These are phyloP conservation scores for Cyberlindnera bimundalis DNA, from an alignment of 805 yeast genomes.

Conservation along the genomic window DNA sequence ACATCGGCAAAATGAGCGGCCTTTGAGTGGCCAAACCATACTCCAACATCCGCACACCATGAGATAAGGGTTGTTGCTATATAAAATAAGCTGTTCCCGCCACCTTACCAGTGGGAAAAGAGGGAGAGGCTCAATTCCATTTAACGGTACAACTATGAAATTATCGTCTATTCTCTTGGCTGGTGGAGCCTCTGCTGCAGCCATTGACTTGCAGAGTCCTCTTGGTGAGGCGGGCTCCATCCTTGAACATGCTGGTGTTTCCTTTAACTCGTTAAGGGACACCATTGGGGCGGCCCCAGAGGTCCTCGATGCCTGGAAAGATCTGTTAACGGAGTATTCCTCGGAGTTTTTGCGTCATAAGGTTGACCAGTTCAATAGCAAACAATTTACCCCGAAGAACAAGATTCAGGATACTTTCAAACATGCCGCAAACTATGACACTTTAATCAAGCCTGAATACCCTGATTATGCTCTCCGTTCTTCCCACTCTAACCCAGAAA, in stretches of 20 bases:
- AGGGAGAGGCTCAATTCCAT: too few relatives aligned
- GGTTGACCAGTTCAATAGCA: conserved; percentile 13
- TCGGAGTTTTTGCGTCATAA: conserved; percentile 10
- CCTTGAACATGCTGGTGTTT: conserved; percentile 11
- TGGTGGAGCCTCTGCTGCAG: conserved; percentile 12
- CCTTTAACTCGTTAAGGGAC: conserved; percentile 7
- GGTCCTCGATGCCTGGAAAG: conserved; percentile 29
- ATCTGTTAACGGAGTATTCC: conserved; percentile 31
- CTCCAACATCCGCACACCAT: not conserved
- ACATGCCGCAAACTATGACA: conserved; percentile 7
- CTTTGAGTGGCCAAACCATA: conserved; percentile 3
- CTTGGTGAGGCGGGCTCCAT: conserved; percentile 8
- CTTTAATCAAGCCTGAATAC: conserved; percentile 7
- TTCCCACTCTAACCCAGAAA: conserved; percentile 33
- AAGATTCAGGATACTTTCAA: conserved; percentile 12
- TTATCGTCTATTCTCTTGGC: conserved; percentile 5
- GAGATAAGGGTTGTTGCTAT: too few relatives aligned
- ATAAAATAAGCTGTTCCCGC: too few relatives aligned
- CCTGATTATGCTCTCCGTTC: conserved; percentile 21
- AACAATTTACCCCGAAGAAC: conserved; percentile 19
- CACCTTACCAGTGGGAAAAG: too few relatives aligned
- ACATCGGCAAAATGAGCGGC: not conserved
- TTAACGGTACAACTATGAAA: conserved; percentile 5
- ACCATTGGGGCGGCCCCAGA: conserved; percentile 11
- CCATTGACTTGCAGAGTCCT: conserved; percentile 15